phyloP scores from a whole-genome alignment of 2,329 filamentous ascomycete species.

The Chalaropsis ovoidea region DNA sequence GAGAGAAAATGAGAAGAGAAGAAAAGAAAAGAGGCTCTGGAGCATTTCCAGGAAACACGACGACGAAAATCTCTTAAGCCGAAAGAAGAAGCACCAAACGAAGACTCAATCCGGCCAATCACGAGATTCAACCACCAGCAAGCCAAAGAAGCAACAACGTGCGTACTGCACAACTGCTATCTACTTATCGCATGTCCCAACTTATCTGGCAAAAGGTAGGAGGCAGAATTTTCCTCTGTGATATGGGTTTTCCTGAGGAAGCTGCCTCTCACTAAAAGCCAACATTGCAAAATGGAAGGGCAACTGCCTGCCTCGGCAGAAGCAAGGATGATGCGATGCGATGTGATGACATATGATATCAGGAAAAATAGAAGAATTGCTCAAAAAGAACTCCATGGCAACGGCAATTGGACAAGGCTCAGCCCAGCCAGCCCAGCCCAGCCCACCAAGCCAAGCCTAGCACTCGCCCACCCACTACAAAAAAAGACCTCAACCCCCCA shows the following conservation, averaged over 20 bases:
- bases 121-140: background rate
- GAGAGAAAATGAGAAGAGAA: background rate
- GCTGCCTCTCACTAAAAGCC: background rate
- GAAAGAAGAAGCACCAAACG: background rate
- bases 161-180: background rate
- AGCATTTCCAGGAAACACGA: background rate
- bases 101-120: background rate
- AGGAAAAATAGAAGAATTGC: background rate
- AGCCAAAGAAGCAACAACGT: background rate
- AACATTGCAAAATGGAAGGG: background rate
- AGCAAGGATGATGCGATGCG: conserved; percentile 18
- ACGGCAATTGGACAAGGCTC: conserved; percentile 10
- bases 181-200: background rate
- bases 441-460: conserved; percentile 4
- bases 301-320: conserved; percentile 15
- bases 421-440: conserved; percentile 2
- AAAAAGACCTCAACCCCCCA: conserved; percentile 14
- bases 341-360: too few relatives aligned
- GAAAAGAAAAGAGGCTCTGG: background rate
- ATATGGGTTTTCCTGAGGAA: background rate
- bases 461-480: background rate
- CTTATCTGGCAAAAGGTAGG: background rate
- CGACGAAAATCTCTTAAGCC: background rate
- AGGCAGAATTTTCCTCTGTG: background rate
- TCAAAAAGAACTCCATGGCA: conserved; percentile 3